A percentile compares a stretch with the other conserved stretches of the same genome.
Conservation (phyloP, 305 asterid genomes). For the Rubia balearica region DNA sequence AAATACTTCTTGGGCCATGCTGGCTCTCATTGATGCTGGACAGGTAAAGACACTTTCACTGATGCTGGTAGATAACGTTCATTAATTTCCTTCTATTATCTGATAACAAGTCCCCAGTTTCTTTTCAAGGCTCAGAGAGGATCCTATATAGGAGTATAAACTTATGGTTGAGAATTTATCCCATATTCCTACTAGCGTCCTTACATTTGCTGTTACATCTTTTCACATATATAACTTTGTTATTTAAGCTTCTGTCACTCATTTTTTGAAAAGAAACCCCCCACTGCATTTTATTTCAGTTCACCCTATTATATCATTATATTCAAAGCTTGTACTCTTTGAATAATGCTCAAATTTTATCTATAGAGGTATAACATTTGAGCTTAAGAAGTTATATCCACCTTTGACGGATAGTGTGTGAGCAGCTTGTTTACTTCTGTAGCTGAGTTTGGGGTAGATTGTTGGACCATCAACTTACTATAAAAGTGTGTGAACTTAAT, state of each 20-base stretch:
- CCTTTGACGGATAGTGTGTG: not conserved
- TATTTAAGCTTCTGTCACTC: not conserved
- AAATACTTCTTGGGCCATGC: constrained; percentile 82
- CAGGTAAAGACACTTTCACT: constrained; percentile 44
- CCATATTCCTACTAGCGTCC: not conserved
- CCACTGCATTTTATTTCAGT: not conserved
- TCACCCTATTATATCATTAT: not conserved
- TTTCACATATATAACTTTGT: not conserved
- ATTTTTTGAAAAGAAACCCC: not conserved
- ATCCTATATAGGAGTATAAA: not conserved
- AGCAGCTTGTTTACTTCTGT: not conserved
- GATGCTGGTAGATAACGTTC: not conserved
- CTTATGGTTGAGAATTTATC: not conserved
- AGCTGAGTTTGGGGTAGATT: not conserved
- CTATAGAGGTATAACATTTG: not conserved
- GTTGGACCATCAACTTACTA: not conserved
- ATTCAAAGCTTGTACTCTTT: not conserved
- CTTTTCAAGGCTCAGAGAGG: not conserved
- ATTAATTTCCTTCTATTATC: not conserved
- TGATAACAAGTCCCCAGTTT: not conserved
- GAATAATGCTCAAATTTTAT: not conserved
- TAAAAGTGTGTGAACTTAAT: not conserved
- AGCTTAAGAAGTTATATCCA: not conserved
- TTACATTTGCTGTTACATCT: not conserved
- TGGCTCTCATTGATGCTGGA: constrained; percentile 82